These are phyloP conservation scores for Takashimella koratensis DNA, from an alignment of 1,284 basidiomycete genomes.

Conservation along the genomic window DNA sequence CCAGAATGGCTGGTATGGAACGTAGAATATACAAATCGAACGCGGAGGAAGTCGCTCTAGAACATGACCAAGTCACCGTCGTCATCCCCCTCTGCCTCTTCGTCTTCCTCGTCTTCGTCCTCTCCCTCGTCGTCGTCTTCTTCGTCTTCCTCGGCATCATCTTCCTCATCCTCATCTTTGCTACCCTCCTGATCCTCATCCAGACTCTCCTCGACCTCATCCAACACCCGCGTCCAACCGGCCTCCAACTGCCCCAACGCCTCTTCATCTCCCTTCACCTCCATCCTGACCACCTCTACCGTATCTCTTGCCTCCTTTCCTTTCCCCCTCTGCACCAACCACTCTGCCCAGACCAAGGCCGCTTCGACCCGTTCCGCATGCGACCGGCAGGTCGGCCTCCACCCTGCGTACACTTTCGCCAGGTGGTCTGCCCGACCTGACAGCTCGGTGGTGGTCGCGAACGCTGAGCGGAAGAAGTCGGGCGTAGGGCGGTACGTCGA, in stretches of 20 bases:
- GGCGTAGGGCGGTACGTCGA: slow-evolving; percentile 21
- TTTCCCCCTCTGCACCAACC: slow-evolving; percentile 20
- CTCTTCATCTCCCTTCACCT: slow-evolving; percentile 17
- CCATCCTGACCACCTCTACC: slow-evolving; percentile 27
- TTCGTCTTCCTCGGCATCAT: not conserved
- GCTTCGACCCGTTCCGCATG: slow-evolving; percentile 21
- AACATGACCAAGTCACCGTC: slow-evolving; percentile 14
- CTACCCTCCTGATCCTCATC: slow-evolving; percentile 9
- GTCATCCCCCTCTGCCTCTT: slow-evolving; percentile 9
- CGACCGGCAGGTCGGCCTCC: slow-evolving; percentile 19
- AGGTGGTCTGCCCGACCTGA: slow-evolving; percentile 14
- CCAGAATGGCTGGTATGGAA: too few species aligned
- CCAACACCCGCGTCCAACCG: slow-evolving; percentile 18
- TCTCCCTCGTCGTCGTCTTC: slow-evolving; percentile 1
- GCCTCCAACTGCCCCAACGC: slow-evolving; percentile 20
- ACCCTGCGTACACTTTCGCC: slow-evolving; percentile 24
- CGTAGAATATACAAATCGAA: too few species aligned
- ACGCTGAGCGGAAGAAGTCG: slow-evolving; percentile 23
- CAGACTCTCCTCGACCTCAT: slow-evolving; percentile 11
- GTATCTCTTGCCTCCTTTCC: slow-evolving; percentile 24
- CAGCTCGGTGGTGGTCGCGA: slow-evolving; percentile 13
- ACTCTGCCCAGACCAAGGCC: slow-evolving; percentile 21
- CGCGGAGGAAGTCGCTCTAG: not conserved
- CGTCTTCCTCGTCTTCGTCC: slow-evolving; percentile 8
- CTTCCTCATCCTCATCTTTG: slow-evolving; percentile 1